Base-by-base conservation (phyloP, 1,139 yeast genomes). In the Meyerozyma sp. region DNA sequence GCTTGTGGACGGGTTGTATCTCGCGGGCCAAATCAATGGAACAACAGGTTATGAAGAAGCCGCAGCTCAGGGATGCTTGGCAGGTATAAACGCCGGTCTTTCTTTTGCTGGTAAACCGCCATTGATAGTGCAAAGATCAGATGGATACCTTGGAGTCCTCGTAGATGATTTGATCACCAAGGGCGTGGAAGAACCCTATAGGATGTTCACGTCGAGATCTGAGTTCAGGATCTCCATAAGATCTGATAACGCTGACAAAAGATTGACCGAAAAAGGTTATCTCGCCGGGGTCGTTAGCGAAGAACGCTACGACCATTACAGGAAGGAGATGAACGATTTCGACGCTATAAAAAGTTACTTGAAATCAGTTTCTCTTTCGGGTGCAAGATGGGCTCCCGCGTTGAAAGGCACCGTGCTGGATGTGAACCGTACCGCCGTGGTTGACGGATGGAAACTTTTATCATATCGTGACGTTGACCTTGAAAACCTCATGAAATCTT, bases 1-100 rank as follows among this genome's bases (percentile, higher is more conserved):
- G 56, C 64, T 79, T 5, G 81, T 94, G 1, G 67, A 74, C 14
- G 98, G 98, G 0, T 66, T 94, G 37, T 94, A 68, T 57, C 70
- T 94, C 43, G 99, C 98, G 0, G 99, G 99, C 1, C 99, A 94
- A 63, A 94, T 94, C 37, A 94, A 94, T 59, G 99, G 99, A 38
- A 94, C 99, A 1, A 94, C 99, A 0, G 99, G 99, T 0, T 94
- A 94, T 56, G 99, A 94, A 65, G 99, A 94, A 61, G 99, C 99
- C 0, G 96, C 97, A 2, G 84, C 98, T 0, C 98, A 93, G 59
- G 99, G 99, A 1, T 76, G 91, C 45, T 67, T 94, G 41, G 98
- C 99, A 1, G 99, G 99, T 6, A 84, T 91, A 34, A 94, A 94
- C 60, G 98, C 98, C 0, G 93, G 91, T 0, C 68, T 83, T 23